Percentiles rank a stretch among this genome's conserved stretches.
These are phyloP conservation scores for Fusarium goolgardi DNA, from an alignment of 2,329 filamentous ascomycete genomes.

Conservation along the genomic window DNA sequence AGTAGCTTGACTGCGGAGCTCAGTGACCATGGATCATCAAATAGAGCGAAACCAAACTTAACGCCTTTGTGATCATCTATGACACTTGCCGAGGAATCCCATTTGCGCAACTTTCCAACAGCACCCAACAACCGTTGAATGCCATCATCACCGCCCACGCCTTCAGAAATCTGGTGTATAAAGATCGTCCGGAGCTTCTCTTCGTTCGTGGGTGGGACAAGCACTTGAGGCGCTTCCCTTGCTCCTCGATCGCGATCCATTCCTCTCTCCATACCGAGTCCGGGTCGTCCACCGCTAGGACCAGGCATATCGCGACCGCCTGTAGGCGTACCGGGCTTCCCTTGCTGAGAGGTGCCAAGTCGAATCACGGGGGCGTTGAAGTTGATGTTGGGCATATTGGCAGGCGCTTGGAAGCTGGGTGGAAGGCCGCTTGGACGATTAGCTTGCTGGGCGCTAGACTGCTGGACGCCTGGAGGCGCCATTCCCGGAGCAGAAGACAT, in stretches of 20 bases:
- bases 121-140: constrained; percentile 81
- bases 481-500: constrained; percentile 85
- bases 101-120: constrained; percentile 84
- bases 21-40: constrained; percentile 89
- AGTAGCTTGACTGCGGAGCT: constrained; percentile 87
- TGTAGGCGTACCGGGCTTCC: constrained; percentile 65
- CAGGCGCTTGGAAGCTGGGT: constrained; percentile 85
- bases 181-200: constrained; percentile 94
- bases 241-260: constrained; percentile 75
- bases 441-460: constrained; percentile 77
- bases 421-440: constrained; percentile 85
- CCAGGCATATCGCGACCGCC: constrained; percentile 57
- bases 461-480: constrained; percentile 80
- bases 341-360: constrained; percentile 79
- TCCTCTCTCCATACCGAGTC: constrained; percentile 71
- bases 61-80: constrained; percentile 78
- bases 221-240: constrained; percentile 75
- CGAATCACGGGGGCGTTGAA: constrained; percentile 97
- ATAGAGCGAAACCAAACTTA: constrained; percentile 95
- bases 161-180: constrained; percentile 85
- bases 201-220: constrained; percentile 86
- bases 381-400: constrained; percentile 97
- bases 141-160: constrained; percentile 78
- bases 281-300: constrained; percentile 56
- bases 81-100: constrained; percentile 77